phyloP scores from a whole-genome alignment of 345 rosid species.

The Citrus sinensis region DNA sequence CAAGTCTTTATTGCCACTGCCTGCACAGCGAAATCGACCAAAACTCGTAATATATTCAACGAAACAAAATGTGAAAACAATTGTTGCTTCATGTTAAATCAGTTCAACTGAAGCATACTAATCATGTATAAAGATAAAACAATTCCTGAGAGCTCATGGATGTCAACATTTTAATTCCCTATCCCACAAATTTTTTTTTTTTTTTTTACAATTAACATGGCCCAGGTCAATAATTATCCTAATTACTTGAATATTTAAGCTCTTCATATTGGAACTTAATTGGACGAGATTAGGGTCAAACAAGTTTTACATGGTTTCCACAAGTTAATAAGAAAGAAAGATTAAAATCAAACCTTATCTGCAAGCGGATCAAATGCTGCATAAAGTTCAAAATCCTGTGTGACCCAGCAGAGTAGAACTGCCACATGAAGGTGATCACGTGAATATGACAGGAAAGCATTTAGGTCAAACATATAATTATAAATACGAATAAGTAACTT shows the following conservation, averaged over 20 bases:
- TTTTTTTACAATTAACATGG: neutral
- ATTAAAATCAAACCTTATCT: slow-evolving; percentile 62
- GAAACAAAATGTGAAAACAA: neutral
- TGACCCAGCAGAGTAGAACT: slow-evolving; percentile 97
- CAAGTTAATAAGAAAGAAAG: neutral
- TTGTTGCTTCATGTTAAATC: neutral
- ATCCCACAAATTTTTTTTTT: neutral
- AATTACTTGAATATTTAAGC: neutral
- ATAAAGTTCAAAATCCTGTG: slow-evolving; percentile 94
- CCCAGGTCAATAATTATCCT: neutral
- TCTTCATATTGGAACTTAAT: neutral
- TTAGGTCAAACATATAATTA: neutral
- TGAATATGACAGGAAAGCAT: neutral
- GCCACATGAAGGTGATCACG: slow-evolving; percentile 20
- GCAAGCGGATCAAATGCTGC: slow-evolving; percentile 99
- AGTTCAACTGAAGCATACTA: neutral
- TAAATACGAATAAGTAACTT: neutral
- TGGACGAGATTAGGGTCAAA: neutral
- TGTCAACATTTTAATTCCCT: neutral
- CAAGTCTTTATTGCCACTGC: slow-evolving; percentile 89
- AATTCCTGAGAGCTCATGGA: neutral
- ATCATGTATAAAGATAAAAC: neutral
- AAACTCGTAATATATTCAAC: neutral
- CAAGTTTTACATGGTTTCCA: neutral
- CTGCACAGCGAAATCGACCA: slow-evolving; percentile 33